phyloP scores from a whole-genome alignment of 495 filamentous ascomycete genomes.

The Neurospora sp. region DNA sequence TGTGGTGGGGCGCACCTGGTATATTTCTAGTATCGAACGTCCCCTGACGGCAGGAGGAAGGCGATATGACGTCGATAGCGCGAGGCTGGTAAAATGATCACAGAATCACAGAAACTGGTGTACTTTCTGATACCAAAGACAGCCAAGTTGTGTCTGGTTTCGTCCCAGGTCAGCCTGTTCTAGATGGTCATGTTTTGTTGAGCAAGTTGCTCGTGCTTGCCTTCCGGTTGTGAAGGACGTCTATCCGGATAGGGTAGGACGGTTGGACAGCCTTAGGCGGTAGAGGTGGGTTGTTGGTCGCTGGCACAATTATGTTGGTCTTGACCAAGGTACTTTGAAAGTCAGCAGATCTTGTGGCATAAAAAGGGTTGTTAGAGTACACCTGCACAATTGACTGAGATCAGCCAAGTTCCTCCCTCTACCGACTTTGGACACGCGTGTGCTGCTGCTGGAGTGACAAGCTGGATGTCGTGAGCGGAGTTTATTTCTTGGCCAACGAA shows the following conservation, averaged over 20 bases:
- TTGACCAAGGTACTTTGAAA: neutral
- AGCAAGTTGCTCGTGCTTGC: neutral
- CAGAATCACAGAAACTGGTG: neutral
- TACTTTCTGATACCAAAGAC: neutral
- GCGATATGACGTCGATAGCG: neutral
- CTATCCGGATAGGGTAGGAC: neutral
- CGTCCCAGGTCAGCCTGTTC: neutral
- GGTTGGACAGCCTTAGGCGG: neutral
- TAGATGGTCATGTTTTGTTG: neutral
- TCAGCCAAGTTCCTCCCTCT: neutral
- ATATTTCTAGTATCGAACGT: neutral
- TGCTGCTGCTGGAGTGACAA: neutral
- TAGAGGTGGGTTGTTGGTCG: neutral
- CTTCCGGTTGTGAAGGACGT: neutral
- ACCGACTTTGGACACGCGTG: neutral
- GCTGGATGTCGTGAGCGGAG: neutral
- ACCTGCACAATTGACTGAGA: neutral
- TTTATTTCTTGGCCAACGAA: slow-evolving; percentile 1
- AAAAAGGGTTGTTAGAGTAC: no score
- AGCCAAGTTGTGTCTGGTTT: no score
- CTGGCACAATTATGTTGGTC: neutral
- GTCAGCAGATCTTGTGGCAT: neutral
- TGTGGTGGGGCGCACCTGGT: neutral
- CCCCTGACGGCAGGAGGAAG: neutral
- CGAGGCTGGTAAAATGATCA: neutral